Base-by-base conservation (phyloP, 768 basidiomycete genomes). In the Cyclocybe aegerita region DNA sequence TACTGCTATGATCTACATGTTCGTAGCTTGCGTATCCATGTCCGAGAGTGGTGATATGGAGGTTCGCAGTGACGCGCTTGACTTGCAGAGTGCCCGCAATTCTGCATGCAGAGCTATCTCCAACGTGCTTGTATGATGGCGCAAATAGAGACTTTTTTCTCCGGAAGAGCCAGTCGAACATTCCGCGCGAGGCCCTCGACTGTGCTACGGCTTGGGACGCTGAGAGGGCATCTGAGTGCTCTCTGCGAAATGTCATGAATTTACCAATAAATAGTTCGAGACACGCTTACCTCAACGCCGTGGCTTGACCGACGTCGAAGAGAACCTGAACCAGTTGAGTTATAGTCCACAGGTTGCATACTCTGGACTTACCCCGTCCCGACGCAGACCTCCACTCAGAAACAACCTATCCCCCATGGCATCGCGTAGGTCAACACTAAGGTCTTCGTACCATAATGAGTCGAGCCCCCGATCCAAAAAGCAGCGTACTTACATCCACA, bases 41-140 rank as follows among this genome's bases (percentile, higher is more conserved):
- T 0, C 96, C 96, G 7, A 95, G 76, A 0, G 93, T 93, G 1
- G 96, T 99, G 38, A 99, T 80, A 61, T 99, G 96, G 46, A 99
- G 66, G 63, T 99, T 99, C 4, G 88, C 90, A 29, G 93, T 97
- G 0, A 97, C 93, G 56, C 90, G 90, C 70, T 94, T 97, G 6
- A 93, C 90, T 9, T 72, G 66, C 9, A 96, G 74, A 14, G 85
- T 84, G 2, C 96, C 96, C 60, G 83, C 91, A 5, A 98, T 81
- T 50, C 96, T 73, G 67, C 96, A 98, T 0, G 94, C 92, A 41
- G 76, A 81, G 0, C 81, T 90, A 50, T 89, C 79, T 1, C 78
- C 67, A 52, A 78, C 67, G 56, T 92, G 76, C 40, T 88, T 82
- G 57, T 86, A 86, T 1, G 90, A 90, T 2, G 90, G 90, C 39